Conservation (phyloP, 2,329 filamentous ascomycete species). For the Paecilomyces variotii region DNA sequence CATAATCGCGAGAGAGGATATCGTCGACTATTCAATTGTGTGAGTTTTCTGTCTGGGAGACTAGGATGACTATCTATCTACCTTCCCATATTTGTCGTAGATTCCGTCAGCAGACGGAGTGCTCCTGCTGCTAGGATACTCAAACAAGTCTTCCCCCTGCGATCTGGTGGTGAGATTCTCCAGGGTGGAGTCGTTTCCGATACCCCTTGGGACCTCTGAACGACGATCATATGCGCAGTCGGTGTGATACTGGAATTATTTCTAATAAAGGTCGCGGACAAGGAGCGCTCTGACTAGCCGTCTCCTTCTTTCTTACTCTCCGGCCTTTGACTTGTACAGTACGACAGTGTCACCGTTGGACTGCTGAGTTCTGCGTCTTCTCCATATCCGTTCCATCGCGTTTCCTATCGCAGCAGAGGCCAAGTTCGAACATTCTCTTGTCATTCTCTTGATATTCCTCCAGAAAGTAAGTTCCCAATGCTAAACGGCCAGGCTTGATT, state of each 20-base stretch:
- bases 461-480: neutral
- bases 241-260: neutral
- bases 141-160: neutral
- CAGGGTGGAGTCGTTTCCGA: neutral
- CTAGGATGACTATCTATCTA: neutral
- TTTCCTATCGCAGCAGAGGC: too few species aligned
- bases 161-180: neutral
- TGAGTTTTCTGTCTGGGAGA: too few species aligned
- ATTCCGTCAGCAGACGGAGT: neutral
- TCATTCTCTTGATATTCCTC: neutral
- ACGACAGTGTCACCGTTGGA: neutral
- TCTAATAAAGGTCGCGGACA: neutral
- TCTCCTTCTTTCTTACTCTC: neutral
- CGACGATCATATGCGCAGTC: neutral
- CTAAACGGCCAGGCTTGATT: too few species aligned
- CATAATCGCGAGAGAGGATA: too few species aligned
- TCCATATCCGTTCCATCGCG: too few species aligned
- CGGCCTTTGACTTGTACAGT: neutral
- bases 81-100: neutral
- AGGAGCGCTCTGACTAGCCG: neutral
- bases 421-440: too few species aligned
- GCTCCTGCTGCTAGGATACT: neutral
- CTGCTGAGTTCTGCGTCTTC: neutral
- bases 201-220: neutral
- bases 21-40: too few species aligned